phyloP scores from a whole-genome alignment of 2,329 filamentous ascomycete genomes.

The Monilinia fructigena region DNA sequence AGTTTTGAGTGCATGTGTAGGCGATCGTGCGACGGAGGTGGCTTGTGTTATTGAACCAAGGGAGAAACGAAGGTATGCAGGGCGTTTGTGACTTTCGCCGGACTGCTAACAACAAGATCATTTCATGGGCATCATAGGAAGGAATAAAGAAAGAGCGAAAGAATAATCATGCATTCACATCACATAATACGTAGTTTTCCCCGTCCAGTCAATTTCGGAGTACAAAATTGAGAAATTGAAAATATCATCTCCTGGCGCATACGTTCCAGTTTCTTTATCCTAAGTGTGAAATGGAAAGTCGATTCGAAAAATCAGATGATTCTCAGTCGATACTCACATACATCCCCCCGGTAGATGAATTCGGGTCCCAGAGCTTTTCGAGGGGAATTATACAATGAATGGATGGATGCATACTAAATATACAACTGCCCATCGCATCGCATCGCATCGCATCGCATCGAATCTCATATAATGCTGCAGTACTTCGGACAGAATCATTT shows the following conservation, averaged over 20 bases:
- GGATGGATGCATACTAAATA: constrained; percentile 2
- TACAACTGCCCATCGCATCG: constrained; percentile 15
- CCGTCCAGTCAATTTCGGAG: not conserved
- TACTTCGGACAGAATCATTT: not conserved
- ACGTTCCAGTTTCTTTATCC: not conserved
- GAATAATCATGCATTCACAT: constrained; percentile 7
- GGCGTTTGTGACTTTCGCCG: constrained; percentile 14
- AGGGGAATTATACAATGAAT: not conserved
- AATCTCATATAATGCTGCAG: constrained; percentile 2
- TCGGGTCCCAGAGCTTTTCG: not conserved
- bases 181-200: constrained; percentile 5
- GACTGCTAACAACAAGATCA: constrained; percentile 8
- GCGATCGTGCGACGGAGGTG: not conserved
- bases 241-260: not conserved
- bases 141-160: constrained; percentile 7
- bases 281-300: constrained; percentile 1
- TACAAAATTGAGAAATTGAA: constrained; percentile 8
- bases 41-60: constrained; percentile 15
- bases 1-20: not conserved
- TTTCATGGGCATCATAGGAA: constrained; percentile 17
- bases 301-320: constrained; percentile 14
- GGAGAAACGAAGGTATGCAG: constrained; percentile 8
- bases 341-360: not conserved
- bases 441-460: not conserved
- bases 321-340: constrained; percentile 14